phyloP scores from a whole-genome alignment of 441 rosid genomes.

The Arabidopsis lyrata region DNA sequence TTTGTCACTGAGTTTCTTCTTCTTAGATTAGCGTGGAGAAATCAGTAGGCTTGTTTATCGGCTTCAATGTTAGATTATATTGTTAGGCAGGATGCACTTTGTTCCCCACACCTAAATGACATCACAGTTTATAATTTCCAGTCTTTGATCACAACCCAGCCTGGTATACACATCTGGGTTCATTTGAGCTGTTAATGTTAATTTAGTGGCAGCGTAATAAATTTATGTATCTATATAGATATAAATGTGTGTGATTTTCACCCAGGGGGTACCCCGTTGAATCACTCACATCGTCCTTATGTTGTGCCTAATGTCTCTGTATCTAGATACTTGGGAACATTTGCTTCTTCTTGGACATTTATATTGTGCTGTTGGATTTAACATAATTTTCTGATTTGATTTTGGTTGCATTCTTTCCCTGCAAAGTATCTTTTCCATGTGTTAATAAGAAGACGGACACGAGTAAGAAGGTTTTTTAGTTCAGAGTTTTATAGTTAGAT shows the following conservation, averaged over 20 bases:
- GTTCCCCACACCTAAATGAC: neutral
- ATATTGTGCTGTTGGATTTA: neutral
- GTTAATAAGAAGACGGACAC: neutral
- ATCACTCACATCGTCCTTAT: neutral
- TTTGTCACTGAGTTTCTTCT: neutral
- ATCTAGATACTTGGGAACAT: neutral
- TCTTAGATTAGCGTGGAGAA: neutral
- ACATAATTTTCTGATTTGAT: neutral
- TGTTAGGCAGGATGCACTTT: conserved; percentile 4
- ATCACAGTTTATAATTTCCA: neutral
- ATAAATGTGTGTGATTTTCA: neutral
- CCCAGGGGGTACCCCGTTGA: neutral
- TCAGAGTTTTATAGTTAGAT: too few relatives aligned
- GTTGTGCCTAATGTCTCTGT: conserved; percentile 7
- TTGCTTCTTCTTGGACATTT: neutral
- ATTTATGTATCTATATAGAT: neutral
- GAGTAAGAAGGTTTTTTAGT: neutral
- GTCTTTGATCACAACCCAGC: neutral
- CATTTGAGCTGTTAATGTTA: conserved; percentile 10
- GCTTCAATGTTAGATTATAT: conserved; percentile 2
- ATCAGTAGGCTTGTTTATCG: neutral
- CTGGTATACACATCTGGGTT: conserved; percentile 4
- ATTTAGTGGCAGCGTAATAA: neutral
- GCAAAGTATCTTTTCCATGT: neutral
- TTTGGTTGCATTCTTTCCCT: conserved; percentile 1